Percentiles rank a stretch among this genome's conserved stretches.
phyloP scores from a whole-genome alignment of 2,329 filamentous ascomycete species.

The Cucurbitaria berberidis region DNA sequence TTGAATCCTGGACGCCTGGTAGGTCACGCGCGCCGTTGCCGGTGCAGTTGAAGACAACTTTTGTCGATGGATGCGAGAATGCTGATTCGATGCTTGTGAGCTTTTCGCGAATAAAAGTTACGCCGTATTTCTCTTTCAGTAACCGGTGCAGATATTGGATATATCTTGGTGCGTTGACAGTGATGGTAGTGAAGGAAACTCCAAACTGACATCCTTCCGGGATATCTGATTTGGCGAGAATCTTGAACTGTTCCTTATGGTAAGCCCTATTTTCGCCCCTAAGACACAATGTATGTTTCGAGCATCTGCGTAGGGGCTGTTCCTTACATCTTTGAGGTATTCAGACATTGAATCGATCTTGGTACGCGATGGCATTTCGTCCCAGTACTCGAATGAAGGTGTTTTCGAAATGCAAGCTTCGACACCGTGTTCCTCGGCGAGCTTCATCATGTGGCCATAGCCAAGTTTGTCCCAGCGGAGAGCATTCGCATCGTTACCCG shows the following conservation, averaged over 20 bases:
- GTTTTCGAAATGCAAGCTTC: conserved; percentile 19
- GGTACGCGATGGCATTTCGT: conserved; percentile 11
- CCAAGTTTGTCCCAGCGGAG: conserved; percentile 24
- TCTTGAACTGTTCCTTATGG: conserved; percentile 11
- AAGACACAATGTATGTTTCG: neutral
- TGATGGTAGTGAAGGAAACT: conserved; percentile 23
- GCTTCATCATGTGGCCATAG: conserved; percentile 22
- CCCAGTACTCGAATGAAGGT: conserved; percentile 24
- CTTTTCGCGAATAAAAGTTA: conserved; percentile 17
- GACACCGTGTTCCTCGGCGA: conserved; percentile 16
- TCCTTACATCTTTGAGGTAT: conserved; percentile 23
- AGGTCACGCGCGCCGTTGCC: conserved; percentile 21
- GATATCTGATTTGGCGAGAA: conserved; percentile 13
- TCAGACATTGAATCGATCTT: conserved; percentile 24
- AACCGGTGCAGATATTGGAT: conserved; percentile 18
- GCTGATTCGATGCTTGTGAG: conserved; percentile 14
- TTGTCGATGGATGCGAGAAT: conserved; percentile 15
- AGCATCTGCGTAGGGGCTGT: neutral
- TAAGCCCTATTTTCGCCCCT: neutral
- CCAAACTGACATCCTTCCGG: conserved; percentile 21
- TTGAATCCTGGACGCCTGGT: conserved; percentile 16
- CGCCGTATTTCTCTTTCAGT: conserved; percentile 13
- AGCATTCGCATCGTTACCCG: conserved; percentile 22
- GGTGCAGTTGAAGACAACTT: conserved; percentile 26
- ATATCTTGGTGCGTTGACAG: conserved; percentile 23